These are phyloP conservation scores for Aspergillus carbonarius DNA, from an alignment of 2,329 filamentous ascomycete species.

Conservation along the genomic window DNA sequence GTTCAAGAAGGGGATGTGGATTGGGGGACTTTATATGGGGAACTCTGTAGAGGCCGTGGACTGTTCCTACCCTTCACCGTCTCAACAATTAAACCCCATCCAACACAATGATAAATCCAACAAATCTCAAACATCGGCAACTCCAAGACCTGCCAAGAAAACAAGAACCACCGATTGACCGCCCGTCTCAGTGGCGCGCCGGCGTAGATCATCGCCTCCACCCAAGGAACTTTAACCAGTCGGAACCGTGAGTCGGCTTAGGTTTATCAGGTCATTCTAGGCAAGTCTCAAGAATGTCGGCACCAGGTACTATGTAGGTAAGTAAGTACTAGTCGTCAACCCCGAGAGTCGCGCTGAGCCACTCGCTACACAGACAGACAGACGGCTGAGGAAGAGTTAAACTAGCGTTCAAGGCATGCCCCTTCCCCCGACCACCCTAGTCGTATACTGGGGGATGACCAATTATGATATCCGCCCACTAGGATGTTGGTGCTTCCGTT, in stretches of 20 bases:
- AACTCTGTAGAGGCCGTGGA: too few relatives aligned
- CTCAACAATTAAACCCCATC: background rate
- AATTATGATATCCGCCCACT: background rate
- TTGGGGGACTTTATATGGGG: too few relatives aligned
- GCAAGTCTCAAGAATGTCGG: background rate
- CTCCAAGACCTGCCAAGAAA: background rate
- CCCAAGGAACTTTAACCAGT: background rate
- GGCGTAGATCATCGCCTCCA: slow-evolving; percentile 1
- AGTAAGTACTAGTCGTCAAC: too few relatives aligned
- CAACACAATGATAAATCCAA: background rate
- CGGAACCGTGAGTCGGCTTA: background rate
- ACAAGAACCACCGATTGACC: background rate
- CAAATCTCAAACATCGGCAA: background rate
- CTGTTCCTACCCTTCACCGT: background rate
- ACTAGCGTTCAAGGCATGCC: too few relatives aligned
- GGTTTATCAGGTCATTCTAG: background rate
- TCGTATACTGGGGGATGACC: background rate
- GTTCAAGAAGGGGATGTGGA: too few relatives aligned
- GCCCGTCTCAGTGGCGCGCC: background rate
- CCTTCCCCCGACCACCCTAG: too few relatives aligned
- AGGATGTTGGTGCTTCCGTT: background rate
- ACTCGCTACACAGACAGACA: background rate
- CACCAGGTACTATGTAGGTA: background rate
- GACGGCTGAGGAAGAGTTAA: background rate
- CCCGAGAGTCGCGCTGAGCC: too few relatives aligned